These are phyloP conservation scores for Nevesoporus exiguus DNA, from an alignment of 768 basidiomycete species.

Conservation along the genomic window DNA sequence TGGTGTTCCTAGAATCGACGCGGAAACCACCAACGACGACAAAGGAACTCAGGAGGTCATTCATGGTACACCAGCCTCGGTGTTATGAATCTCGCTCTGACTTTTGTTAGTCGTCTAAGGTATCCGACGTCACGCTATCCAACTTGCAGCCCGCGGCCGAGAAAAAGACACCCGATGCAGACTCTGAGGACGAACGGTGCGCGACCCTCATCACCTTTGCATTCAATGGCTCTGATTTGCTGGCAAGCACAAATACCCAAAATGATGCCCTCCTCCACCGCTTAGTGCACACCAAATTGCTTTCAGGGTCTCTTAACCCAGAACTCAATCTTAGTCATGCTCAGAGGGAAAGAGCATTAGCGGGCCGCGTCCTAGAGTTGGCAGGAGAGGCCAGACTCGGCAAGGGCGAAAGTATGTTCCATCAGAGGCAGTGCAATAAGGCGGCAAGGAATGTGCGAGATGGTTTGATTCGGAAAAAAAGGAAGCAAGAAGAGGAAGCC, in stretches of 20 bases:
- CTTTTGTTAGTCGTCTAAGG: constrained; percentile 66
- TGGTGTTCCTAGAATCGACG: constrained; percentile 51
- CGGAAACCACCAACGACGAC: constrained; percentile 16
- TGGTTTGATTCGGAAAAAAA: constrained; percentile 61
- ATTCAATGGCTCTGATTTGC: background rate
- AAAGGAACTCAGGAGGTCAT: constrained; percentile 56
- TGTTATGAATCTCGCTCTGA: background rate
- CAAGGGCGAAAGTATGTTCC: constrained; percentile 63
- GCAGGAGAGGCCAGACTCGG: constrained; percentile 67
- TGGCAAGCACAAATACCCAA: constrained; percentile 61
- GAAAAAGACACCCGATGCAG: constrained; percentile 28
- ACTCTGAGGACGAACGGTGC: constrained; percentile 58
- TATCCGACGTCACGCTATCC: constrained; percentile 48
- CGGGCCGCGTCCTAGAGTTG: constrained; percentile 74
- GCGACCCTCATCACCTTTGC: background rate
- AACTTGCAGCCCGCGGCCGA: constrained; percentile 20
- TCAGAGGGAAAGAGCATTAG: constrained; percentile 67
- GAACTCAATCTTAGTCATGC: constrained; percentile 62
- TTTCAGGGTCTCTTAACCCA: constrained; percentile 68
- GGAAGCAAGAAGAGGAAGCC: constrained; percentile 47
- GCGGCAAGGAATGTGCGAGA: constrained; percentile 72
- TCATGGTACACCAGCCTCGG: constrained; percentile 57
- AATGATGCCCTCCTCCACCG: constrained; percentile 79
- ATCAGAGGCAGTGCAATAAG: constrained; percentile 61
- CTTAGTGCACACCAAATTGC: constrained; percentile 72